Conservation (phyloP, 2,329 filamentous ascomycete species). For the Aspergillus terreus region DNA sequence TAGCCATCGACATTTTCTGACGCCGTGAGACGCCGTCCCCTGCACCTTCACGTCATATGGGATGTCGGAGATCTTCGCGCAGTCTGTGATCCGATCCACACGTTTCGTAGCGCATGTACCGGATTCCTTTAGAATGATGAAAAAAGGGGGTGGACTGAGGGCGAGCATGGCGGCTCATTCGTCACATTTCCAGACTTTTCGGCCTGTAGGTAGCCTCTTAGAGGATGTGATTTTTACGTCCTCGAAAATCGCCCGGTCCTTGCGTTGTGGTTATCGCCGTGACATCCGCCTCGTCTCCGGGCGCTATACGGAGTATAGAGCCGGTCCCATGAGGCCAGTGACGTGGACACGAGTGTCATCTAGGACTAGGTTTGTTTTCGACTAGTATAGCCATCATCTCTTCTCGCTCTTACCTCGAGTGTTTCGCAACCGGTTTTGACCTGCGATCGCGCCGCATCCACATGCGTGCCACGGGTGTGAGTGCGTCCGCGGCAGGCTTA, state of each 20-base stretch:
- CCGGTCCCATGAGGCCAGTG: not conserved
- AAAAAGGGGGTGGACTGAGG: not conserved
- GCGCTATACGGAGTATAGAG: too few species aligned
- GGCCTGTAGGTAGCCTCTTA: not conserved
- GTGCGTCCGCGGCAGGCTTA: too few species aligned
- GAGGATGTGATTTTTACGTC: not conserved
- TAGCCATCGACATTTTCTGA: not conserved
- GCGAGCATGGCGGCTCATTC: not conserved
- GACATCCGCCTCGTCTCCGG: not conserved
- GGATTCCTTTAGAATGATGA: not conserved
- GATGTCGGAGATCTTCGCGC: not conserved
- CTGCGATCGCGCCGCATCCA: too few species aligned
- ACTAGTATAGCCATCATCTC: too few species aligned
- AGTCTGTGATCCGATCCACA: constrained; percentile 1
- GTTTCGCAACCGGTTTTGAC: too few species aligned
- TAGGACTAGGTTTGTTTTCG: too few species aligned
- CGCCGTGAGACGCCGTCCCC: not conserved
- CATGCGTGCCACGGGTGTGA: too few species aligned
- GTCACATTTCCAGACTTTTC: not conserved
- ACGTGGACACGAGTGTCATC: not conserved
- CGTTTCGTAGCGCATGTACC: not conserved
- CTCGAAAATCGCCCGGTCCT: not conserved
- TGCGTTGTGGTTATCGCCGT: not conserved
- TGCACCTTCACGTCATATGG: not conserved
- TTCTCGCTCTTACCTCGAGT: too few species aligned